Evolutionary conservation across 73 alveolate genomes (phyloP).

Genomic region (Tetrahymena borealis): DNA sequence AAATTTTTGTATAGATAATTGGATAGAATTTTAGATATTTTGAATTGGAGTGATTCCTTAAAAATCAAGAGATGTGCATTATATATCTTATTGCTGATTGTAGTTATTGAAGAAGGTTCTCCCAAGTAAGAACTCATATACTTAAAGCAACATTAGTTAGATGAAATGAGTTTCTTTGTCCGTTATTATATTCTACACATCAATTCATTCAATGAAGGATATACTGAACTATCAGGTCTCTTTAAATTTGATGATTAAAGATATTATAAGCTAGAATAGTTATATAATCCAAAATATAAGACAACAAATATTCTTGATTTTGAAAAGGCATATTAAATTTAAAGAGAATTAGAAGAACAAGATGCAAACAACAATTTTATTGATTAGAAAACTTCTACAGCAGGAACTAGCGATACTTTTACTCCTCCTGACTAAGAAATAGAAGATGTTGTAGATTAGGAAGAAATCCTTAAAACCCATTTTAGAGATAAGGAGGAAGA

Average conservation of each 20-base stretch:
- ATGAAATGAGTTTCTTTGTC: neutral
- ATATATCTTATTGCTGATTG: neutral
- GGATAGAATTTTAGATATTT: neutral
- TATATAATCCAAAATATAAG: neutral
- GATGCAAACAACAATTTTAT: neutral
- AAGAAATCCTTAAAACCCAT: neutral
- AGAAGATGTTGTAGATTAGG: neutral
- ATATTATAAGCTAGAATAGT: neutral
- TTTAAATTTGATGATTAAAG: neutral
- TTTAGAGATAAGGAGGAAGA: neutral
- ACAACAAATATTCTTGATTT: neutral
- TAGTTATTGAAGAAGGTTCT: neutral
- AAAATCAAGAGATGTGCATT: neutral
- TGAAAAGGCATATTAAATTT: neutral
- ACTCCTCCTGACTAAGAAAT: neutral
- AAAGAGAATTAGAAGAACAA: neutral
- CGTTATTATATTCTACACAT: neutral
- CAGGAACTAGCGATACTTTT: neutral
- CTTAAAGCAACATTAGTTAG: neutral
- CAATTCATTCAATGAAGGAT: neutral
- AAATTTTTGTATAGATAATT: neutral
- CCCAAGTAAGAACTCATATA: neutral
- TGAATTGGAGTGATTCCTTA: neutral
- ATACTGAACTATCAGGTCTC: neutral
- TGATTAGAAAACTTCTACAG: neutral